Evolutionary conservation across 305 asterid genomes (phyloP).

Genomic region (Nicotiana rustica): DNA sequence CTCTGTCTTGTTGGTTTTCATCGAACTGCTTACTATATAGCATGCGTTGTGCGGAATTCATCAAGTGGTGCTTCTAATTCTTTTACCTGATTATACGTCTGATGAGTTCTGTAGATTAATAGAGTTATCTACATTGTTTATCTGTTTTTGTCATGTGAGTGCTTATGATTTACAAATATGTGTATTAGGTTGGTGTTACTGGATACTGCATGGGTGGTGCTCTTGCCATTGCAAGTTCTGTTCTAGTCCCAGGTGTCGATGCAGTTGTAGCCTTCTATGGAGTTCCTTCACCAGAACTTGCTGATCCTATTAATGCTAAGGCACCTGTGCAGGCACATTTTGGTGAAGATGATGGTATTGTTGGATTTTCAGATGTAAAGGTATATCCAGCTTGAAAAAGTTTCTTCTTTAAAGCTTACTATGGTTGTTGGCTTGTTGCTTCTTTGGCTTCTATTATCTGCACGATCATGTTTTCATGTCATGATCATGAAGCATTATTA

Average conservation of each 20-base stretch:
- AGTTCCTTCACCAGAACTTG: conserved; percentile 88
- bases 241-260: conserved; percentile 76
- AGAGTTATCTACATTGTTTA: conserved; percentile 20
- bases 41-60: background rate
- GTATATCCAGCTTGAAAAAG: conserved; percentile 46
- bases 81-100: background rate
- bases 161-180: background rate
- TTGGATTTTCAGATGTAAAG: conserved; percentile 89
- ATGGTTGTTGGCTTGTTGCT: background rate
- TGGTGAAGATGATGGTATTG: conserved; percentile 79
- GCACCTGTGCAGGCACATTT: conserved; percentile 98
- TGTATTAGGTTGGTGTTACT: conserved; percentile 77
- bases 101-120: background rate
- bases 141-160: background rate
- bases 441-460: background rate
- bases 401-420: conserved; percentile 1
- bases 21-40: background rate
- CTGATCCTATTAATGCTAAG: conserved; percentile 81
- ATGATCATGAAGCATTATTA: background rate
- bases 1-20: background rate
- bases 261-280: conserved; percentile 94
- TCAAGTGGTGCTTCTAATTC: background rate
- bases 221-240: conserved; percentile 95
- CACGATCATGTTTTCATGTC: background rate
- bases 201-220: conserved; percentile 99